Base-by-base conservation (phyloP, 2,329 filamentous ascomycete genomes). In the Atkinsonella hypoxylon region DNA sequence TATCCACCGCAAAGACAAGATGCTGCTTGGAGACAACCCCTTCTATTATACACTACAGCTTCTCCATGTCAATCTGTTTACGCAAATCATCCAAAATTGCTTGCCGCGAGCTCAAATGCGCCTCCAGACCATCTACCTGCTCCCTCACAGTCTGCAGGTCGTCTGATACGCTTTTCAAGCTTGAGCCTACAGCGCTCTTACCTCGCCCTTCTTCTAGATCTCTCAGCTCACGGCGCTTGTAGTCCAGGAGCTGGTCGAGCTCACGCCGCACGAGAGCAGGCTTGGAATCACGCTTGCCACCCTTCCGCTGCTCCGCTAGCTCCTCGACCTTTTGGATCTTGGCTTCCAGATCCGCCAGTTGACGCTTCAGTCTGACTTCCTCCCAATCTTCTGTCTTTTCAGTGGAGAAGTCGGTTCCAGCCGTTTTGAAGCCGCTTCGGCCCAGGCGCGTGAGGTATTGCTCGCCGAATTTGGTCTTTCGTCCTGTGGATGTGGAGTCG, bases 381-480 rank as follows among this genome's bases (percentile, higher is more conserved):
- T 98, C 93, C 89, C 93, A 97, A 65, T 98, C 93, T 61, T 94
- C 91, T 54, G 86, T 87, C 64, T 89, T 87, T 55, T 87, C 85
- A 38, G 79, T 77, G 52, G 82, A 85, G 65, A 97, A 97, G 70
- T 98, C 90, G 1, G 93, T 98, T 26, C 93, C 93, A 40, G 84
- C 75, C 9, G 86, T 80, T 63, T 87, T 84, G 70, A 93, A 91
- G 53, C 79, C 83, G 58, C 84, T 82, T 62, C 90, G 85, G 48
- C 93, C 93, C 39, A 98, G 77, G 12, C 93, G 83, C 54, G 87
- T 94, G 51, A 98, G 79, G 69, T 97, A 98, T 56, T 95, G 87
- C 67, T 98, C 93, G 57, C 93, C 93, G 63, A 98, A 98, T 71
- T 95, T 96, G 59, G 89, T 85, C 71, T 98, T 98, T 63, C 87